A percentile compares a stretch with the other conserved stretches of the same genome.
phyloP scores from a whole-genome alignment of 1,284 basidiomycete species.

The Rhizoctonia solani region DNA sequence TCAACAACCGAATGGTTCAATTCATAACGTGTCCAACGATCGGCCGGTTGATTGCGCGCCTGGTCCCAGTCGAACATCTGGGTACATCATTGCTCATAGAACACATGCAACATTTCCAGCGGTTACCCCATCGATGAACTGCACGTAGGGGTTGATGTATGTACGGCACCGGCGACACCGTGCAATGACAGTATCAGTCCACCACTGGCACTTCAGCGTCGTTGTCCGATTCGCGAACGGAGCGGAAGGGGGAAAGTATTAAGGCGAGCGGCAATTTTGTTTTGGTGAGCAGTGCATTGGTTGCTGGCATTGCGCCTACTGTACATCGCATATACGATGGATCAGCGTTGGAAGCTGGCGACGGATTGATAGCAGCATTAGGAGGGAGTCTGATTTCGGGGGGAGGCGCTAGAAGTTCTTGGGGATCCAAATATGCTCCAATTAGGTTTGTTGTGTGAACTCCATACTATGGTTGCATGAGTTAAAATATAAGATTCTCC shows the following conservation, averaged over 20 bases:
- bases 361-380: constrained; percentile 74
- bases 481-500: not conserved
- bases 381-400: constrained; percentile 90
- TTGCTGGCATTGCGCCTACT: constrained; percentile 90
- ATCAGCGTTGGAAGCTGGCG: constrained; percentile 83
- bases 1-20: constrained; percentile 94
- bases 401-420: constrained; percentile 77
- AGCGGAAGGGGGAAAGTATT: constrained; percentile 90
- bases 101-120: constrained; percentile 99
- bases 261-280: constrained; percentile 92
- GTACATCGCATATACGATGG: constrained; percentile 93
- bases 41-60: constrained; percentile 82
- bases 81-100: constrained; percentile 98
- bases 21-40: constrained; percentile 93
- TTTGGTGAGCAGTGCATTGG: constrained; percentile 89
- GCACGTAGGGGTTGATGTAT: constrained; percentile 99
- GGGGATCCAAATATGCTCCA: constrained; percentile 87
- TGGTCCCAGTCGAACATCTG: constrained; percentile 98
- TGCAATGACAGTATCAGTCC: constrained; percentile 93
- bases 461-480: constrained; percentile 52
- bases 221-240: constrained; percentile 54
- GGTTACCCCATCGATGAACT: constrained; percentile 98
- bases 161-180: constrained; percentile 96
- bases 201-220: constrained; percentile 80
- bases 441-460: constrained; percentile 87